These are phyloP conservation scores for Candida coleopterorum DNA, from an alignment of 805 yeast genomes.

Conservation along the genomic window DNA sequence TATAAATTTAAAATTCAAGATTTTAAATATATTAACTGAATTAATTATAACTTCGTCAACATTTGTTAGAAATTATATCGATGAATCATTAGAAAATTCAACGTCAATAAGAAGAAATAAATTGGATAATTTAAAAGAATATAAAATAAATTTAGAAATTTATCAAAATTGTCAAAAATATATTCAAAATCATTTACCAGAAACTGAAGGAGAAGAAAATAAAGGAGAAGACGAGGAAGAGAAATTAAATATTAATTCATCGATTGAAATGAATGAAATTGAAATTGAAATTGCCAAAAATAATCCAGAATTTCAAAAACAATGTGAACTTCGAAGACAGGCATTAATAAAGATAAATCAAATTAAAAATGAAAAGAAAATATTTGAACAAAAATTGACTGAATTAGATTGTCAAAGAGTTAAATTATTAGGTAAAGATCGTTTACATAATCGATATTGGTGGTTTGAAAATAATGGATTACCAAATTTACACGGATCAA, in stretches of 20 bases:
- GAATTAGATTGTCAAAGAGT: constrained; percentile 77
- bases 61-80: constrained; percentile 59
- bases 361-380: constrained; percentile 43
- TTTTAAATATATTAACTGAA: constrained; percentile 60
- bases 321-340: constrained; percentile 43
- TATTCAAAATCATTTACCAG: constrained; percentile 8
- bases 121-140: constrained; percentile 60
- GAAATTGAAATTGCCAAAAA: constrained; percentile 35
- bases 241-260: not conserved
- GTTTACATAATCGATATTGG: constrained; percentile 86
- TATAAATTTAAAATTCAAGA: constrained; percentile 49
- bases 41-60: constrained; percentile 52
- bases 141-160: constrained; percentile 47
- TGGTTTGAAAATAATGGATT: constrained; percentile 90
- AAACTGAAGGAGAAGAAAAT: too few species aligned
- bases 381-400: constrained; percentile 56
- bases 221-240: too few species aligned
- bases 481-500: constrained; percentile 43
- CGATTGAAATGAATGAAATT: constrained; percentile 36
- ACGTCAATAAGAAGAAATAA: constrained; percentile 61
- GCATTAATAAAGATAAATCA: constrained; percentile 39
- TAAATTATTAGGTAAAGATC: constrained; percentile 72
- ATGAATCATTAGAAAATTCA: constrained; percentile 61
- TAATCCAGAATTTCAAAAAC: constrained; percentile 38
- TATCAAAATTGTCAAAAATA: constrained; percentile 33